phyloP scores from a whole-genome alignment of 2,329 filamentous ascomycete genomes.

The Albifimbria verrucaria region DNA sequence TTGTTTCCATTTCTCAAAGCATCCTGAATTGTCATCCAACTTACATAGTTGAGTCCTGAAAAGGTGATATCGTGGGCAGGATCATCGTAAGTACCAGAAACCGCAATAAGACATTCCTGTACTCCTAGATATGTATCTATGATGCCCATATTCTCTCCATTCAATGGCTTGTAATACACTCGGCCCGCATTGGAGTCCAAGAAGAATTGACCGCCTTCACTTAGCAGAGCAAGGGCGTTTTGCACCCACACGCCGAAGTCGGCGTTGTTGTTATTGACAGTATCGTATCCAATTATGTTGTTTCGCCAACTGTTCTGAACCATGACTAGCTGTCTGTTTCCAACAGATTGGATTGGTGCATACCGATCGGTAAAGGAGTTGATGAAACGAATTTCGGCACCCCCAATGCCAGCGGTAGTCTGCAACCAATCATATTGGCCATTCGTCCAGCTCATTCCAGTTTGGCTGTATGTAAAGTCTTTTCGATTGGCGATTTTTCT shows the following conservation, averaged over 20 bases:
- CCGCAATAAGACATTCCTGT: neutral
- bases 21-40: neutral
- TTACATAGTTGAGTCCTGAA: neutral
- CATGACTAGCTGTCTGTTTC: conserved; percentile 1
- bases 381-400: conserved; percentile 1
- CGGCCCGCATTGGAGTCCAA: neutral
- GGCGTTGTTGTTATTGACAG: neutral
- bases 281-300: conserved; percentile 4
- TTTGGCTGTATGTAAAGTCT: neutral
- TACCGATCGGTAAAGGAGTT: conserved; percentile 2
- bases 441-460: conserved; percentile 1
- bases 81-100: neutral
- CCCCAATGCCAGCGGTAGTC: neutral
- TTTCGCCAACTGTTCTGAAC: neutral
- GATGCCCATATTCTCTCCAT: neutral
- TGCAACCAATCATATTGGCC: neutral
- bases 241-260: neutral
- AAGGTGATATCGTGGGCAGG: conserved; percentile 2
- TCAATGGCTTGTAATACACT: neutral
- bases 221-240: neutral
- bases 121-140: neutral
- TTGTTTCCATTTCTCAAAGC: neutral
- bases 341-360: neutral
- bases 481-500: neutral
- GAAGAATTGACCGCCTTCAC: neutral